These are phyloP conservation scores for Colletotrichum orchidophilum DNA, from an alignment of 2,329 filamentous ascomycete genomes.

Conservation along the genomic window DNA sequence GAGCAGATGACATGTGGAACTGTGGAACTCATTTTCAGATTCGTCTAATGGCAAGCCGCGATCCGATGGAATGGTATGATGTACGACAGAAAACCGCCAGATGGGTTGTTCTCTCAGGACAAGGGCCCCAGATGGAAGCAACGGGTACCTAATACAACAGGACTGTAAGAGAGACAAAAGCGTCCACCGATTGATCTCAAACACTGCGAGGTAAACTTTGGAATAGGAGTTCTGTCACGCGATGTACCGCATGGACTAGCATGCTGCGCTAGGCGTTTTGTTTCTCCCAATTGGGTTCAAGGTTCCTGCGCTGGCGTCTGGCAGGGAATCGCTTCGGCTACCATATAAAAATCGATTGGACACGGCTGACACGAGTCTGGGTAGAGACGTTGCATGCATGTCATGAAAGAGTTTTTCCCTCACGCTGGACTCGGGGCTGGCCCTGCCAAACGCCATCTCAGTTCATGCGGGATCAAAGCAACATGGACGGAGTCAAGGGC, in stretches of 20 bases:
- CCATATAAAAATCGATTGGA: neutral
- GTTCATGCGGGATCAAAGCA: conserved; percentile 19
- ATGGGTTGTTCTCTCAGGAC: conserved; percentile 5
- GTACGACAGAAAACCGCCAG: conserved; percentile 1
- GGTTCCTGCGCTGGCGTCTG: conserved; percentile 16
- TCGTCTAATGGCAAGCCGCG: conserved; percentile 21
- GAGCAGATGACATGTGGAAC: neutral
- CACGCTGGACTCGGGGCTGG: neutral
- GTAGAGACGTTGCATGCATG: neutral
- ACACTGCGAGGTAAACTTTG: conserved; percentile 3
- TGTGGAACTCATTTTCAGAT: conserved; percentile 1
- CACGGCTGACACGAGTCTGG: neutral
- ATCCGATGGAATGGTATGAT: conserved; percentile 18
- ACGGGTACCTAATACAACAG: no score
- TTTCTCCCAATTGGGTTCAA: neutral
- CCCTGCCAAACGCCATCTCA: conserved; percentile 4
- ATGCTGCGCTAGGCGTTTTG: neutral
- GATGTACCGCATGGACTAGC: conserved; percentile 5
- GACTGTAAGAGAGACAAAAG: neutral
- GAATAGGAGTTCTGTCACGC: neutral
- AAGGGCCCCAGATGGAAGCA: neutral
- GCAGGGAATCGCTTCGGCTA: conserved; percentile 1
- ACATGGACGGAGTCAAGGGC: neutral
- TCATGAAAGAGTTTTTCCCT: neutral
- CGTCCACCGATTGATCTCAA: neutral